Percentiles rank a stretch among this genome's conserved stretches.
Evolutionary conservation across 2,329 filamentous ascomycete genomes (phyloP).

Genomic region (Colletotrichum salicis): DNA sequence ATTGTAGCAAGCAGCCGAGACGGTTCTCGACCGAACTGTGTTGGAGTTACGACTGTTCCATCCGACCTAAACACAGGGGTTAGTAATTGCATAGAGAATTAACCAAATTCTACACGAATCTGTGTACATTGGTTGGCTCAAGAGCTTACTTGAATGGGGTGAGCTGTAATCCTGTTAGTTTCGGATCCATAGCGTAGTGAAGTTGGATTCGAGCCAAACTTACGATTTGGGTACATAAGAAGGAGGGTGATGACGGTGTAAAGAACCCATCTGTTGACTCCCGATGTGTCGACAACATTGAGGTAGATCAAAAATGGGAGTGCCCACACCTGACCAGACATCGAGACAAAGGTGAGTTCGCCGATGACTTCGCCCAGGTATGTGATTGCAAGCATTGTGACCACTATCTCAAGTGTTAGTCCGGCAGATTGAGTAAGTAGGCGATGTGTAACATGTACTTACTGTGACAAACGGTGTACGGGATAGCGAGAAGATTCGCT

Average conservation of each 20-base stretch:
- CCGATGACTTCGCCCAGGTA: constrained; percentile 58
- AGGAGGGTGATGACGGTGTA: constrained; percentile 48
- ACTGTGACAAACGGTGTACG: constrained; percentile 52
- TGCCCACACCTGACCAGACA: constrained; percentile 66
- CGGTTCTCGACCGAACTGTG: constrained; percentile 68
- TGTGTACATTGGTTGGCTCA: too few relatives aligned
- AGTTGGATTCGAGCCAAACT: constrained; percentile 9
- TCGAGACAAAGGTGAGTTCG: constrained; percentile 59
- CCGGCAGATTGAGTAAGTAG: too few relatives aligned
- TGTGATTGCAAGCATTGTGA: constrained; percentile 56
- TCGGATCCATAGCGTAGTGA: constrained; percentile 48
- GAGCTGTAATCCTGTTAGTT: constrained; percentile 48
- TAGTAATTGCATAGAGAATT: neutral
- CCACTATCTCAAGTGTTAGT: constrained; percentile 44
- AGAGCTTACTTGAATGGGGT: constrained; percentile 51
- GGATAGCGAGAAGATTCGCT: constrained; percentile 72
- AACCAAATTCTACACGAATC: neutral
- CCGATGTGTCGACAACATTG: constrained; percentile 47
- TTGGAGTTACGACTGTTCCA: constrained; percentile 68
- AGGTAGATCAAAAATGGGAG: constrained; percentile 66
- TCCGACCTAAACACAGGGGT: constrained; percentile 42
- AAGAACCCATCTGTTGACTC: constrained; percentile 47
- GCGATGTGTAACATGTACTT: neutral
- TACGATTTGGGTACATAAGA: constrained; percentile 47
- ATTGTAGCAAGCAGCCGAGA: constrained; percentile 73